These are phyloP conservation scores for Fusarium vanettenii DNA, from an alignment of 2,329 filamentous ascomycete genomes.

Conservation along the genomic window DNA sequence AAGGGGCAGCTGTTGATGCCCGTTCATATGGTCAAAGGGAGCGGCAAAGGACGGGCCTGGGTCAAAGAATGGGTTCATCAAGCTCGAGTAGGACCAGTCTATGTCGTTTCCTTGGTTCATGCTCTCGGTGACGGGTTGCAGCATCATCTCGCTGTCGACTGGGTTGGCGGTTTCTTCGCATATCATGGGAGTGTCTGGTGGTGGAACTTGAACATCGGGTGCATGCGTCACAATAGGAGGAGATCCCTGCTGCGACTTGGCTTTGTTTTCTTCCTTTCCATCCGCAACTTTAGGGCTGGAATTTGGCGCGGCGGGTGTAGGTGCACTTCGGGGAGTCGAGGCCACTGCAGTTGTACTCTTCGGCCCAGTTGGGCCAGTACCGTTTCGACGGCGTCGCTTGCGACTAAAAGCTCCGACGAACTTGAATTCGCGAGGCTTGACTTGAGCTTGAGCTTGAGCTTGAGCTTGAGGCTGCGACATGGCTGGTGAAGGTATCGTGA, in stretches of 20 bases:
- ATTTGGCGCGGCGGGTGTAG: neutral
- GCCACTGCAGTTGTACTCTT: neutral
- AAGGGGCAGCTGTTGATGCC: slow-evolving; percentile 3
- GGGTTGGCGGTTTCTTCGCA: neutral
- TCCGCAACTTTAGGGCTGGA: neutral
- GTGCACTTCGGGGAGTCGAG: neutral
- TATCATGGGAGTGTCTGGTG: neutral
- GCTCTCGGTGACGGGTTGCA: neutral
- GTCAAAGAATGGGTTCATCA: slow-evolving; percentile 25
- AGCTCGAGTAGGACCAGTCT: slow-evolving; percentile 5
- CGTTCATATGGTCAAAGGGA: neutral
- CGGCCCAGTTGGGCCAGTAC: neutral
- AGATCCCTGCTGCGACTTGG: neutral
- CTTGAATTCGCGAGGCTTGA: slow-evolving; percentile 38
- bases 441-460: neutral
- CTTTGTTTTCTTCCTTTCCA: neutral
- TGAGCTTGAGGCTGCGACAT: neutral
- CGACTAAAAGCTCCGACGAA: slow-evolving; percentile 38
- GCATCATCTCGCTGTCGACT: neutral
- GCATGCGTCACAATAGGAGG: neutral
- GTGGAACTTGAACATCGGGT: neutral
- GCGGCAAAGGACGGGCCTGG: neutral
- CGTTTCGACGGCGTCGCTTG: slow-evolving; percentile 26
- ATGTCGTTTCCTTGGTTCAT: neutral
- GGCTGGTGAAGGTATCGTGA: neutral